These are phyloP conservation scores for Chlorella sp. DNA, from an alignment of 139 green algal species.

Conservation along the genomic window DNA sequence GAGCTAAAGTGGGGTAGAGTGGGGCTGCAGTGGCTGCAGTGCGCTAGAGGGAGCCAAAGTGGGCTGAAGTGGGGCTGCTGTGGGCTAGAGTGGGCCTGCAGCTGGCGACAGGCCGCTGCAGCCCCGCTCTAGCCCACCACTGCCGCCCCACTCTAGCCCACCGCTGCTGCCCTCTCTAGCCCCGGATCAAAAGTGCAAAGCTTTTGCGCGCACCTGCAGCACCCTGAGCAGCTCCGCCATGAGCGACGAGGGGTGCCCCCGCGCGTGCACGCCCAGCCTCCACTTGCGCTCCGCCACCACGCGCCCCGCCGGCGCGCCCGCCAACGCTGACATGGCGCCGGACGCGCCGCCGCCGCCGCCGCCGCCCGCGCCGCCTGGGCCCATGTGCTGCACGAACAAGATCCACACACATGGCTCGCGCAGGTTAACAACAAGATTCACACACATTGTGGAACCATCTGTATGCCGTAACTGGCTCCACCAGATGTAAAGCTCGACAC, in stretches of 20 bases:
- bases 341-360: no score
- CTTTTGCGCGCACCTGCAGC: conserved; percentile 41
- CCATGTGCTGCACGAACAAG: no score
- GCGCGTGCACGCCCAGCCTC: conserved; percentile 67
- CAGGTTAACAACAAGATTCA: no score
- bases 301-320: conserved; percentile 31
- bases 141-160: background rate
- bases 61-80: background rate
- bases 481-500: no score
- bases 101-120: background rate
- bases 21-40: background rate
- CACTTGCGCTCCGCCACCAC: conserved; percentile 87
- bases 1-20: background rate
- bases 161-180: background rate
- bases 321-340: no score
- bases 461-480: no score
- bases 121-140: background rate
- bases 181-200: no score
- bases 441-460: no score
- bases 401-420: no score
- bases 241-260: conserved; percentile 71
- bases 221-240: conserved; percentile 76
- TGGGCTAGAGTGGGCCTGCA: background rate
- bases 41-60: background rate
- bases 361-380: no score